Base-by-base conservation (phyloP, 306 rosid species). In the Corylus heterophylla region DNA sequence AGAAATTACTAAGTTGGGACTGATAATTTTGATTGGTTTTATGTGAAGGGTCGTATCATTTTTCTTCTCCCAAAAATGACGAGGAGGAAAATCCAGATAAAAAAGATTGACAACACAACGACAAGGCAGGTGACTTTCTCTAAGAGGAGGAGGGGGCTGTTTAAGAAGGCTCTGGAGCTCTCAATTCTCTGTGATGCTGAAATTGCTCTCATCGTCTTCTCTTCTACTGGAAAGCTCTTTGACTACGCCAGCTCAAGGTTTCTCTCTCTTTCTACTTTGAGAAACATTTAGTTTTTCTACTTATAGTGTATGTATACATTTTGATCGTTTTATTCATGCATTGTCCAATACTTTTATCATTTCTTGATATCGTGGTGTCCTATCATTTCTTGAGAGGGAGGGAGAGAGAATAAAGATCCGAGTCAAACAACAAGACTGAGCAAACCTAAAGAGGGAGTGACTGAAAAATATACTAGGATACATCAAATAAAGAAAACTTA, bases 101-200 rank as follows among this genome's bases (percentile, higher is more conserved):
- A 80, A 85, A 88, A 76, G 80, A 83, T 83, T 5, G 91, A 88
- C 5, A 88, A 69, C 56, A 77, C 72, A 62, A 74, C 87, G 3
- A 84, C 86, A 7, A 85, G 87, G 62, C 89, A 88, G 68, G 89
- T 80, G 4, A 74, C 87, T 5, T 85, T 88, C 73, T 85, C 87
- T 2, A 83, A 80, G 85, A 83, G 87, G 72, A 85, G 79, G 68
- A 81, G 59, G 76, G 89, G 89, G 7, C 74, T 88, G 2, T 74
- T 88, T 35, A 86, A 88, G 81, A 88, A 88, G 56, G 89, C 89
- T 44, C 12, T 31, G 49, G 91, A 88, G 71, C 89, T 88, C 71
- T 83, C 87, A 7, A 82, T 78, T 17, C 79, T 85, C 2, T 83
- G 91, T 48, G 91, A 88, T 74, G 88, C 88, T 71, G 85, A 88